A percentile compares a stretch with the other conserved stretches of the same genome.
These are phyloP conservation scores for Priceomyces carsonii DNA, from an alignment of 805 yeast genomes.

Conservation along the genomic window DNA sequence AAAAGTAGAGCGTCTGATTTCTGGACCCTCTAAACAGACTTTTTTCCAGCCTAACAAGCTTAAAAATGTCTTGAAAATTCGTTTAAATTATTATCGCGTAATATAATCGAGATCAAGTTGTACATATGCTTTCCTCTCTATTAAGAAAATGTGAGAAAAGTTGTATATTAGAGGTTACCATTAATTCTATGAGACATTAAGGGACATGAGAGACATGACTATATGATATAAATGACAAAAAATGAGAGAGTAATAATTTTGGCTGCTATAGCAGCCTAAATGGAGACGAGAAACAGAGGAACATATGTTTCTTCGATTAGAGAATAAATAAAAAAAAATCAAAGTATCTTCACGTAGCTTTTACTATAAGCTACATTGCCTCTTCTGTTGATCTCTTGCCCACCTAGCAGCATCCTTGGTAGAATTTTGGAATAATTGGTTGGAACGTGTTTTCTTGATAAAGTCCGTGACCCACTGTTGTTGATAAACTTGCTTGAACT, in stretches of 20 bases:
- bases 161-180: constrained; percentile 8
- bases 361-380: constrained; percentile 21
- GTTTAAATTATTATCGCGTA: no score
- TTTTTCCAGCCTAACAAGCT: no score
- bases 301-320: no score
- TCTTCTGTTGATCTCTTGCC: constrained; percentile 87
- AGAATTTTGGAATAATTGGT: constrained; percentile 56
- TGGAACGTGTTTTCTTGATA: constrained; percentile 70
- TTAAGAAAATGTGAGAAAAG: no score
- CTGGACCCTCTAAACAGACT: no score
- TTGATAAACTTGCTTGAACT: constrained; percentile 61
- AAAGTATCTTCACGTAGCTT: background rate
- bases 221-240: constrained; percentile 8
- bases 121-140: no score
- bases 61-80: no score
- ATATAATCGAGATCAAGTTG: no score
- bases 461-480: constrained; percentile 81
- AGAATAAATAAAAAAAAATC: constrained; percentile 1
- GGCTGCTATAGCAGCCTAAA: no score
- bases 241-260: constrained; percentile 6
- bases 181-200: constrained; percentile 10
- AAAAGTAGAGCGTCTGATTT: no score
- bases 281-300: no score
- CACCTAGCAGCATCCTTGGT: constrained; percentile 94
- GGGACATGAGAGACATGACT: constrained; percentile 12